These are phyloP conservation scores for Podaxis pistillaris DNA, from an alignment of 768 basidiomycete species.

Conservation along the genomic window DNA sequence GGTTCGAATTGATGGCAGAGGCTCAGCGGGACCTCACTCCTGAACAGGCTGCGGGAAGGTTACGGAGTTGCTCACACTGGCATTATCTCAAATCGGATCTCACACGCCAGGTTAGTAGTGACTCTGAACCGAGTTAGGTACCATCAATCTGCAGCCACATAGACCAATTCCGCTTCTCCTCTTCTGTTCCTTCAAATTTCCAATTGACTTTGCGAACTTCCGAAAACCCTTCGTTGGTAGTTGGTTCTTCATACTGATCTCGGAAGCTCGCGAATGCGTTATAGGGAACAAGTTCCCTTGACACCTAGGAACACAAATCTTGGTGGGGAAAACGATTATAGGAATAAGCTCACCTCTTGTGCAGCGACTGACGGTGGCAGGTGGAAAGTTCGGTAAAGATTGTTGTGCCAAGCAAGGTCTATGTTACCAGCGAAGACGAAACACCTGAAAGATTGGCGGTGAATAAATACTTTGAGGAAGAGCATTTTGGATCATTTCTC, in stretches of 20 bases:
- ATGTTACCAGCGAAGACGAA: conserved; percentile 71
- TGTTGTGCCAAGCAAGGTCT: conserved; percentile 94
- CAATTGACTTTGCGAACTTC: conserved; percentile 80
- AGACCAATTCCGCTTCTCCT: conserved; percentile 69
- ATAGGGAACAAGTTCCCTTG: conserved; percentile 58
- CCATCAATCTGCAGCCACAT: conserved; percentile 86
- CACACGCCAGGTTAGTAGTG: neutral
- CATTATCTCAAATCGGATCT: conserved; percentile 50
- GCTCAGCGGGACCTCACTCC: conserved; percentile 87
- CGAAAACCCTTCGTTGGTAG: conserved; percentile 65
- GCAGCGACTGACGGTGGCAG: conserved; percentile 43
- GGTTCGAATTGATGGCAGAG: conserved; percentile 90
- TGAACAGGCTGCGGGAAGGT: conserved; percentile 75
- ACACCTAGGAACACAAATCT: conserved; percentile 29
- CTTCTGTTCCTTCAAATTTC: conserved; percentile 73
- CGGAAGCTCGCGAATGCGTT: conserved; percentile 57
- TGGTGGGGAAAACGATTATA: neutral
- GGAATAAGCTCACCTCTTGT: conserved; percentile 36
- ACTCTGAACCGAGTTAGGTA: conserved; percentile 36
- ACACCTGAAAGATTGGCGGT: conserved; percentile 43
- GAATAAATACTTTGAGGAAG: neutral
- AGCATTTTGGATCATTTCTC: conserved; percentile 5
- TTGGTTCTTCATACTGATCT: conserved; percentile 66
- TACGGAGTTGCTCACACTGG: conserved; percentile 52
- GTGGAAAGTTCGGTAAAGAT: conserved; percentile 78